Conservation (phyloP, 768 basidiomycete genomes). For the Fistulinella prunicolor region DNA sequence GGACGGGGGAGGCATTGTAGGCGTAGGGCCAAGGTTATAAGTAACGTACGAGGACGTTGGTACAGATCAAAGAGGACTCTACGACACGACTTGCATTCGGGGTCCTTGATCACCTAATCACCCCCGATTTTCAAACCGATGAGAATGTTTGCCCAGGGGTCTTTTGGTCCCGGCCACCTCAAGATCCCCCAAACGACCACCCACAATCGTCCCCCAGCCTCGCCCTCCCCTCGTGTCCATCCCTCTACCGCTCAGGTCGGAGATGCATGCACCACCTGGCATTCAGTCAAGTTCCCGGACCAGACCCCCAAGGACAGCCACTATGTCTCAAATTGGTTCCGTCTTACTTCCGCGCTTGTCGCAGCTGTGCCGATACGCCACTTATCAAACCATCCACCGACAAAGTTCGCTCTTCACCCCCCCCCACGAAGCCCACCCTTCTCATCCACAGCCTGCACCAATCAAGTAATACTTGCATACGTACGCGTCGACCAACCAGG, state of each 20-base stretch:
- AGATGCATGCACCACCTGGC: too few species aligned
- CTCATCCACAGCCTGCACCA: too few species aligned
- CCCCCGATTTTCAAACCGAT: slow-evolving; percentile 19
- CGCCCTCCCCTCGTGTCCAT: neutral
- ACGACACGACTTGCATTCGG: slow-evolving; percentile 10
- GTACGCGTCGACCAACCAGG: too few species aligned
- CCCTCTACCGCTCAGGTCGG: slow-evolving; percentile 17
- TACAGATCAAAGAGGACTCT: too few species aligned
- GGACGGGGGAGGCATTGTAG: slow-evolving; percentile 17
- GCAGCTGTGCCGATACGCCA: slow-evolving; percentile 26
- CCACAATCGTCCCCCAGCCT: too few species aligned
- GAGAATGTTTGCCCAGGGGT: slow-evolving; percentile 19
- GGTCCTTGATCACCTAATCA: slow-evolving; percentile 20
- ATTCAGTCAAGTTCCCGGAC: slow-evolving; percentile 6
- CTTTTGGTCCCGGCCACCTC: slow-evolving; percentile 31
- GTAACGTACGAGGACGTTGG: slow-evolving; percentile 31
- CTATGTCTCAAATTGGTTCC: too few species aligned
- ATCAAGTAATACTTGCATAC: too few species aligned
- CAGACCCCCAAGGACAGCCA: slow-evolving; percentile 13
- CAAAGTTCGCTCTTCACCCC: too few species aligned
- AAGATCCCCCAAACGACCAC: too few species aligned
- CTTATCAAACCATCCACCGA: slow-evolving; percentile 27
- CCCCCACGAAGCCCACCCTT: too few species aligned
- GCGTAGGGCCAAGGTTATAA: slow-evolving; percentile 30
- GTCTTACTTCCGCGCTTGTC: slow-evolving; percentile 36